Conservation (phyloP, 371 early-diverging fungal genomes). For the Chytridiales sp. region DNA sequence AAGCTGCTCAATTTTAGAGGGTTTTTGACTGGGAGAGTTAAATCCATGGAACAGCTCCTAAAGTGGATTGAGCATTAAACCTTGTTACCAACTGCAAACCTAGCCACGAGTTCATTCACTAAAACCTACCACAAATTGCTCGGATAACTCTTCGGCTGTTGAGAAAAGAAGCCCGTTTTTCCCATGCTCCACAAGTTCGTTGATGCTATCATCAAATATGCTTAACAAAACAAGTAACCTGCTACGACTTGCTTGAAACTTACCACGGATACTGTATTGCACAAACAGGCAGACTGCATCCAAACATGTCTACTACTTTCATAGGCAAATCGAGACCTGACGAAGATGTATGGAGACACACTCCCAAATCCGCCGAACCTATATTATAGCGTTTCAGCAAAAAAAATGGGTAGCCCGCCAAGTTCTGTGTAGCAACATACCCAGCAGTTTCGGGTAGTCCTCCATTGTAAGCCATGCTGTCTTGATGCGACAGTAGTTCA, state of each 20-base stretch:
- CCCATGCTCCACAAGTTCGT: slow-evolving; percentile 74
- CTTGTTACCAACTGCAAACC: no score
- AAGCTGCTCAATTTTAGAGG: no score
- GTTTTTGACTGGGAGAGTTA: no score
- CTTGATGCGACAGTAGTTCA: slow-evolving; percentile 62
- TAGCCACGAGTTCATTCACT: not conserved
- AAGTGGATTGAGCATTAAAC: no score
- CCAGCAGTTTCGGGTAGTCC: slow-evolving; percentile 84
- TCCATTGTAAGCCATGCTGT: slow-evolving; percentile 80
- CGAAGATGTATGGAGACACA: slow-evolving; percentile 88
- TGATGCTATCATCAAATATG: slow-evolving; percentile 52
- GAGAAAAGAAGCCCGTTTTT: slow-evolving; percentile 80
- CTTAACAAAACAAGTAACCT: not conserved
- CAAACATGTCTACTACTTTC: slow-evolving; percentile 98
- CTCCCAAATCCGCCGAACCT: slow-evolving; percentile 88
- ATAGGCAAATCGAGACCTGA: slow-evolving; percentile 95
- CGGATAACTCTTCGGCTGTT: slow-evolving; percentile 62
- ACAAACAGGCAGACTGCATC: slow-evolving; percentile 88
- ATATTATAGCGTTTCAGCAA: slow-evolving; percentile 4
- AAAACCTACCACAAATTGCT: slow-evolving; percentile 32
- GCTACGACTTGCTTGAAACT: slow-evolving; percentile 1
- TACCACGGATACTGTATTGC: slow-evolving; percentile 73
- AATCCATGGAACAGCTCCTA: no score
- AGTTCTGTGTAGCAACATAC: no score
- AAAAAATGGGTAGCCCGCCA: not conserved